phyloP scores from a whole-genome alignment of 768 basidiomycete species.

The Lentinus brumalis region DNA sequence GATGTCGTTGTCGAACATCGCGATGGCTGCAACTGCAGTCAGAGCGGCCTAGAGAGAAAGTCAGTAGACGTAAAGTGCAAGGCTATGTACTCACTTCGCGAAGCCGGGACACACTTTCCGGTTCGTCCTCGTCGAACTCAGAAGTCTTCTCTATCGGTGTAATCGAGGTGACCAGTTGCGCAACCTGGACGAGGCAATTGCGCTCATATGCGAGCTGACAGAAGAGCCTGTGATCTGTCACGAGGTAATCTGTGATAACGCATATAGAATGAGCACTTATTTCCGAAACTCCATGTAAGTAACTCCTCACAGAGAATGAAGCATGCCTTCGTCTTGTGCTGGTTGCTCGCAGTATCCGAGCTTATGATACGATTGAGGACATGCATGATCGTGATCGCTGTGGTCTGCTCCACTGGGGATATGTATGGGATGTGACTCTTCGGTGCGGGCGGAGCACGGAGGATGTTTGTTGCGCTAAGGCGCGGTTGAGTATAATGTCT shows the following conservation, averaged over 20 bases:
- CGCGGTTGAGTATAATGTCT: constrained; percentile 1
- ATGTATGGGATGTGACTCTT: constrained; percentile 15
- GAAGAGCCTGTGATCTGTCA: constrained; percentile 67
- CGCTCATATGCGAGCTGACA: constrained; percentile 73
- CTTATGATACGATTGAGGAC: constrained; percentile 64
- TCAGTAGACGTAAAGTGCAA: neutral
- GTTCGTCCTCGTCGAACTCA: constrained; percentile 72
- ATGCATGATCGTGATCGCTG: constrained; percentile 65
- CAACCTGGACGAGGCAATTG: constrained; percentile 61
- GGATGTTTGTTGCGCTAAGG: constrained; percentile 58
- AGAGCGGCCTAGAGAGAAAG: constrained; percentile 57
- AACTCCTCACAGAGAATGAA: constrained; percentile 65
- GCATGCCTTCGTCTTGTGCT: constrained; percentile 65
- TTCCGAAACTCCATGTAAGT: too few relatives aligned
- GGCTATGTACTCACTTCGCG: constrained; percentile 52
- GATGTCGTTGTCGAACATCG: constrained; percentile 72
- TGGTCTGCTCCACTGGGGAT: constrained; percentile 41
- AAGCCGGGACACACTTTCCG: constrained; percentile 56
- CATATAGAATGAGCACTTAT: neutral
- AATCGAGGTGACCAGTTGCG: constrained; percentile 50
- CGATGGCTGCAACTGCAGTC: constrained; percentile 71
- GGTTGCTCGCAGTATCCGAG: constrained; percentile 42
- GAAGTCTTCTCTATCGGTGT: constrained; percentile 47
- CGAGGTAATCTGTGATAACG: constrained; percentile 55
- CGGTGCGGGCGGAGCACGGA: constrained; percentile 46